Evolutionary conservation across 2,329 filamentous ascomycete species (phyloP).

Genomic region (Colletotrichum sp.): DNA sequence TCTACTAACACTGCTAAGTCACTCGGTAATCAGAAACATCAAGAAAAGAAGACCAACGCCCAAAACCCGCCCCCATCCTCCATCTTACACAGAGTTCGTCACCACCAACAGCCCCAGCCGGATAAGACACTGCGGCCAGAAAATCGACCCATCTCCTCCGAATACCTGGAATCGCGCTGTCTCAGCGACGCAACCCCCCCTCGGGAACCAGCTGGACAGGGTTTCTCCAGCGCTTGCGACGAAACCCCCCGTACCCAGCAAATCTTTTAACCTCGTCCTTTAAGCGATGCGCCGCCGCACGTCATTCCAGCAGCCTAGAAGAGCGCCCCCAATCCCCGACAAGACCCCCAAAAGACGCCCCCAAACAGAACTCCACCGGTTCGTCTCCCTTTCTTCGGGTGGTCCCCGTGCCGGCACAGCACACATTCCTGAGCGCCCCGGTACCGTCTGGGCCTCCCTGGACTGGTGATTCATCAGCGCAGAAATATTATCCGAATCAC

Average conservation of each 20-base stretch:
- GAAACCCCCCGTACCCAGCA: not conserved
- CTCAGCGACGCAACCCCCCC: not conserved
- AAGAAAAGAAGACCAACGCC: not conserved
- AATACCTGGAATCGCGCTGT: slow-evolving; percentile 8
- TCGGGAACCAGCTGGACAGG: not conserved
- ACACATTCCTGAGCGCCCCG: not conserved
- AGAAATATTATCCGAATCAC: not conserved
- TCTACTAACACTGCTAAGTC: not conserved
- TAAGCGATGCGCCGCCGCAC: not conserved
- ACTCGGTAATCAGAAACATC: not conserved
- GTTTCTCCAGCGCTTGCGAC: not conserved
- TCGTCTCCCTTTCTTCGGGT: slow-evolving; percentile 5
- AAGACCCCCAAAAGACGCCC: not conserved
- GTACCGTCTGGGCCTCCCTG: not conserved
- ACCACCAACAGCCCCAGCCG: not conserved
- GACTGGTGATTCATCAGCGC: not conserved
- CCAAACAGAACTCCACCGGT: not conserved
- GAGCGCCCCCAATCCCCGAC: not conserved
- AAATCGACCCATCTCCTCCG: not conserved
- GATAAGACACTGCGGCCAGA: not conserved
- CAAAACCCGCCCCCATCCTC: not conserved
- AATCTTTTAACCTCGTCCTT: not conserved
- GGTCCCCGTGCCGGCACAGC: not conserved
- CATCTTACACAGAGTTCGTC: not conserved
- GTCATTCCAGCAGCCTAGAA: not conserved